Base-by-base conservation (phyloP, 805 yeast species). In the Ogataea parapolymorpha region DNA sequence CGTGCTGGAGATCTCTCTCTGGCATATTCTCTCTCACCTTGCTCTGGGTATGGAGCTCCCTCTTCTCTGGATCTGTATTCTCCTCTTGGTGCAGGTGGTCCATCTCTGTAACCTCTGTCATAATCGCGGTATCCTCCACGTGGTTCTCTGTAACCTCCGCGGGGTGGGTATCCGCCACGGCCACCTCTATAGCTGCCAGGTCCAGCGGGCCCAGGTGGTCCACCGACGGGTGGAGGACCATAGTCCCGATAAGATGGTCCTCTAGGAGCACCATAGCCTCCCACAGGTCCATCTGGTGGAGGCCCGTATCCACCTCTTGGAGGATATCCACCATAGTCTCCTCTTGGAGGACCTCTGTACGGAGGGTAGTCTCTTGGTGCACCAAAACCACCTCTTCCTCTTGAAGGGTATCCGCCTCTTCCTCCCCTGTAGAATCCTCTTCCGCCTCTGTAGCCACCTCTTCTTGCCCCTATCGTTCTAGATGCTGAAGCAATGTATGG, bases 1-100 rank as follows among this genome's bases (percentile, higher is more conserved):
- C 87, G 80, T 50, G 83, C 74, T 66, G 89, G 88, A 46, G 89
- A 81, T 76, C 88, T 81, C 63, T 80, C 85, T 62, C 85, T 74
- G 53, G 74, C 77, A 61, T 72, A 71, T 37, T 73, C 80, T 53
- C 74, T 69, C 44, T 79, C 70, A 23, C 58, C 60, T 50, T 54
- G 53, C 42, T 61, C 60, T 8, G 57, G 45, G 32, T 48, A 59
- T 13, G 63, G 38, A n/a, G 39, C 65, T 31, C 67, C 70, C 57
- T 63, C 70, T 33, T 70, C 71, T 32, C 45, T 35, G 13, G 56
- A 45, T 50, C 58, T 53, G 51, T 53, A 53, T 13, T 51, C 58
- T n/a, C 52, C 53, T 48, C 60, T 54, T 51, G 59, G 57, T 15
- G 60, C 55, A 37, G 58, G 58, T 36, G 58, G 56, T 34, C 52